Conservation (phyloP, 108 stramenopile species). For the Conticribra weissflogii region DNA sequence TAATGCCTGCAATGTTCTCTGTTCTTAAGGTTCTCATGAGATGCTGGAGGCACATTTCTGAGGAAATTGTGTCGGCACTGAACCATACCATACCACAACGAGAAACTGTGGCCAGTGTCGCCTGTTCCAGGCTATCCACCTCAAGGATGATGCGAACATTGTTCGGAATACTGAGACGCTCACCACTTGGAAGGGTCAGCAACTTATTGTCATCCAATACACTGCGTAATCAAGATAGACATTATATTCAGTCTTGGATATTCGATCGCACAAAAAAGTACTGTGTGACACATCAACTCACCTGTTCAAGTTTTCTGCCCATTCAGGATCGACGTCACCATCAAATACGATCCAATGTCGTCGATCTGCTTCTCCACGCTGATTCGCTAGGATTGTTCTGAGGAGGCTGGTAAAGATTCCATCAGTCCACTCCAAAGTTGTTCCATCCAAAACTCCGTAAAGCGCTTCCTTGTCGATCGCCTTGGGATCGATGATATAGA, state of each 20-base stretch:
- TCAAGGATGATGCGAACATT: conserved; percentile 92
- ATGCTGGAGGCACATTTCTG: conserved; percentile 79
- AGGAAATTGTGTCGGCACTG: conserved; percentile 87
- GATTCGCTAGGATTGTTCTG: conserved; percentile 87
- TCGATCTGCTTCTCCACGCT: conserved; percentile 90
- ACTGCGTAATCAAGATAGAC: conserved; percentile 46
- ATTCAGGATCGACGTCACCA: conserved; percentile 97
- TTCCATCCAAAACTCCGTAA: conserved; percentile 95
- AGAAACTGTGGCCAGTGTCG: conserved; percentile 98
- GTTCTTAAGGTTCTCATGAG: conserved; percentile 56
- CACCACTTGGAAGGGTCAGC: conserved; percentile 95
- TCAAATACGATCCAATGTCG: conserved; percentile 97
- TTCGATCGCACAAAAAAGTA: no score
- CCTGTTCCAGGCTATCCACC: conserved; percentile 94
- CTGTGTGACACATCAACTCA: no score
- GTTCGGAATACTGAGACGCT: conserved; percentile 88
- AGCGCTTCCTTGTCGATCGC: conserved; percentile 91
- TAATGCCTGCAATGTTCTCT: conserved; percentile 53
- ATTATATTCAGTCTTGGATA: no score
- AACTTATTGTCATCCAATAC: conserved; percentile 98
- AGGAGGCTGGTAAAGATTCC: conserved; percentile 94
- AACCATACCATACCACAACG: conserved; percentile 99
- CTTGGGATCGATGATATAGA: conserved; percentile 97
- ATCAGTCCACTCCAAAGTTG: conserved; percentile 99
- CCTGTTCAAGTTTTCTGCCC: conserved; percentile 86